Percentiles rank a stretch among this genome's conserved stretches.
Evolutionary conservation across 768 basidiomycete species (phyloP).

Genomic region (Termitomyces sp.): DNA sequence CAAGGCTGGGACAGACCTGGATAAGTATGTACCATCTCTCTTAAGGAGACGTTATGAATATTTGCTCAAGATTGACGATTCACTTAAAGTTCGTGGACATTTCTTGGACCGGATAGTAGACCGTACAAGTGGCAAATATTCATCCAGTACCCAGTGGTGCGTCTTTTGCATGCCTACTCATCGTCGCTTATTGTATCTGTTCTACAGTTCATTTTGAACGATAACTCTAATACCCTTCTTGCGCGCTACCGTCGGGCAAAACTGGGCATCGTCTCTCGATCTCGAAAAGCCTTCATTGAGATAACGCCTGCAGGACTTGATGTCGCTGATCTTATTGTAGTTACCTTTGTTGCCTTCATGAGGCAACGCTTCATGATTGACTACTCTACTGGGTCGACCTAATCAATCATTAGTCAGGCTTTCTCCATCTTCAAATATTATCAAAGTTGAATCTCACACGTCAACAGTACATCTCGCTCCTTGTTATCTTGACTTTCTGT

Average conservation of each 20-base stretch:
- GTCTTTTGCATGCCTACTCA: background rate
- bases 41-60: background rate
- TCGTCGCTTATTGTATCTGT: background rate
- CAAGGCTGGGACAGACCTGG: conserved; percentile 3
- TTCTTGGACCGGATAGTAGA: conserved; percentile 27
- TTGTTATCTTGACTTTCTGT: background rate
- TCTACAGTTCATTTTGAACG: conserved; percentile 25
- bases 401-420: background rate
- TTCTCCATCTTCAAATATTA: no score
- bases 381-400: conserved; percentile 1
- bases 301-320: conserved; percentile 22
- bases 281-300: conserved; percentile 25
- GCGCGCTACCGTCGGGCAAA: conserved; percentile 26
- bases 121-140: conserved; percentile 34
- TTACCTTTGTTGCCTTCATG: conserved; percentile 23
- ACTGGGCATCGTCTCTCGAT: conserved; percentile 25
- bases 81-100: conserved; percentile 26
- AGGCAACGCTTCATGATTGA: conserved; percentile 15
- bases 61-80: background rate
- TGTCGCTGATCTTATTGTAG: conserved; percentile 22
- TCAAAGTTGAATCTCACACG: background rate
- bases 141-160: conserved; percentile 29
- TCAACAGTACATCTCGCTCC: background rate
- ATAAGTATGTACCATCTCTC: conserved; percentile 14
- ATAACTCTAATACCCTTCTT: conserved; percentile 19